Conservation (phyloP, 768 basidiomycete species). For the Artomyces pyxidatus region DNA sequence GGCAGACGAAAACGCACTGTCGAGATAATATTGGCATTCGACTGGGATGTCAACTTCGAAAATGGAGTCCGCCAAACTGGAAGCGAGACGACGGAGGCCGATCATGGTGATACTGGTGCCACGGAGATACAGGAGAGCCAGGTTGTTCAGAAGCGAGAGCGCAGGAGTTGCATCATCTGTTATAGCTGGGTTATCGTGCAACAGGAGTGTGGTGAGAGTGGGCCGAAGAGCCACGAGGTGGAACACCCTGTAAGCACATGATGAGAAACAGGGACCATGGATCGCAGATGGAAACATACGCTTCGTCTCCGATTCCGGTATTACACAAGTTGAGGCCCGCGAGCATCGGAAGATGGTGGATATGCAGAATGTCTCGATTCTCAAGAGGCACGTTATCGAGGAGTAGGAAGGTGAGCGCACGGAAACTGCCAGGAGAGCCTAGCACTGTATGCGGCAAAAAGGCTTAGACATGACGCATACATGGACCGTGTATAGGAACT, state of each 20-base stretch:
- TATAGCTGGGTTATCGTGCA: conserved; percentile 45
- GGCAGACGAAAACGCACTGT: conserved; percentile 30
- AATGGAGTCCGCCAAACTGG: conserved; percentile 29
- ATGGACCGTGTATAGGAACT: no score
- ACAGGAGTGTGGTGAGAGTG: conserved; percentile 42
- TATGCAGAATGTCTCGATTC: conserved; percentile 41
- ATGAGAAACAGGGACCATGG: background rate
- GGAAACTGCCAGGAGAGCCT: conserved; percentile 42
- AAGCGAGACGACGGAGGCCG: conserved; percentile 47
- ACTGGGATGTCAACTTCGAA: conserved; percentile 49
- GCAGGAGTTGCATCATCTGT: conserved; percentile 51
- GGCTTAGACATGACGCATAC: background rate
- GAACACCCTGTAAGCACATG: conserved; percentile 38
- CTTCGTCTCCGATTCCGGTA: conserved; percentile 55
- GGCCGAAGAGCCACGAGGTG: conserved; percentile 48
- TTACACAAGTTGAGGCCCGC: conserved; percentile 38
- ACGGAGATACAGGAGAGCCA: conserved; percentile 42
- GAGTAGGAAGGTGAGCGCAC: conserved; percentile 40
- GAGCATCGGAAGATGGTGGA: conserved; percentile 48
- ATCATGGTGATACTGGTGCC: conserved; percentile 49
- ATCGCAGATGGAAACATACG: conserved; percentile 29
- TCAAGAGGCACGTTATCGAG: conserved; percentile 36
- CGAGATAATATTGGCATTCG: conserved; percentile 44
- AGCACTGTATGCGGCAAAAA: conserved; percentile 32
- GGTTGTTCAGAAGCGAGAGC: conserved; percentile 37